phyloP scores from a whole-genome alignment of 768 basidiomycete species.

The Psilocybe cyanescens region DNA sequence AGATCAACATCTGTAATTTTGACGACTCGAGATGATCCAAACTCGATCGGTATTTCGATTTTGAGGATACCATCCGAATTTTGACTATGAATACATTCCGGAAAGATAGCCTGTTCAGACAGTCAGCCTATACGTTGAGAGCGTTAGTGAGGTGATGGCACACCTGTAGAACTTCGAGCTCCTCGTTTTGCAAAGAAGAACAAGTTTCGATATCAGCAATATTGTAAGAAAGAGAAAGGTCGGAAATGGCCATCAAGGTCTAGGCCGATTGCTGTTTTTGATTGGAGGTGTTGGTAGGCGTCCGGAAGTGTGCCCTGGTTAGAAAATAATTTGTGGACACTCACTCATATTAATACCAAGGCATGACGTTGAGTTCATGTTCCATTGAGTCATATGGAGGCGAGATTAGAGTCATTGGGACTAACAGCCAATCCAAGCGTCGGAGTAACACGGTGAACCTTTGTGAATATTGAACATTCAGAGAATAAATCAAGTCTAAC shows the following conservation, averaged over 20 bases:
- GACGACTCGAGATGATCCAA: slow-evolving; percentile 44
- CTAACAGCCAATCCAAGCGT: background rate
- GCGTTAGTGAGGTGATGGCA: slow-evolving; percentile 11
- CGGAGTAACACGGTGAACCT: too few relatives aligned
- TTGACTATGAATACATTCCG: slow-evolving; percentile 59
- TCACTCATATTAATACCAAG: background rate
- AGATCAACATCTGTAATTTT: slow-evolving; percentile 26
- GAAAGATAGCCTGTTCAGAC: slow-evolving; percentile 66
- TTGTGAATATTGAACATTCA: too few relatives aligned
- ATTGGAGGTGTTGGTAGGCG: background rate
- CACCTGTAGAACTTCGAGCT: slow-evolving; percentile 66
- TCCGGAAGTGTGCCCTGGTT: background rate
- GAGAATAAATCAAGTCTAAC: too few relatives aligned
- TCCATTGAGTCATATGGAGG: background rate
- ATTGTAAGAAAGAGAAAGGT: background rate
- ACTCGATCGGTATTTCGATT: slow-evolving; percentile 67
- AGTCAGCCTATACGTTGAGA: background rate
- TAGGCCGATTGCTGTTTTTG: too few relatives aligned
- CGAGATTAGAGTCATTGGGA: background rate
- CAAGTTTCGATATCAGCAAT: slow-evolving; percentile 24
- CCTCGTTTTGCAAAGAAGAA: slow-evolving; percentile 48
- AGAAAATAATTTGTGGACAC: background rate
- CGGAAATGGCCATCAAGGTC: background rate
- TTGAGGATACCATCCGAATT: slow-evolving; percentile 43
- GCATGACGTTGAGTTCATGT: background rate